Base-by-base conservation (phyloP, 768 basidiomycete species). In the Collybiopsis luxurians region DNA sequence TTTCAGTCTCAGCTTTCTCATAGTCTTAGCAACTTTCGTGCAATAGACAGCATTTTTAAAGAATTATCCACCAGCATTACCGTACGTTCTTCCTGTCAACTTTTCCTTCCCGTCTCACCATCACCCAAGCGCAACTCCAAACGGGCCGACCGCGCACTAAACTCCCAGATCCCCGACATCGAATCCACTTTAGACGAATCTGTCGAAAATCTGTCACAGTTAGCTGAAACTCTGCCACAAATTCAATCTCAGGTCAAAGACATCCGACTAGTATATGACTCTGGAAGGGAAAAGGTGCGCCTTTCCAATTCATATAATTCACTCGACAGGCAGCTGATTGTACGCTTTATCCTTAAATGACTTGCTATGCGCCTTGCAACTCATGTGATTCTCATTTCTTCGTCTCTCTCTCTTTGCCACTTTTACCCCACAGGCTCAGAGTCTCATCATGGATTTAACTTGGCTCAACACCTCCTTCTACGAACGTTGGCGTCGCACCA, bases 391-490 rank as follows among this genome's bases (percentile, higher is more conserved):
- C 11, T 12, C n/a, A 7, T 44, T 44, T 17, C 42, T 19, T 5
- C 42, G n/a, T 44, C 31, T 27, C 7, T 28, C n/a, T 21, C 36
- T 21, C 36, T 11, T 26, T n/a, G 11, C 23, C n/a, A 13, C 12
- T 28, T 4, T 15, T 43, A 28, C 12, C 19, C 39, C 55, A 17
- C 60, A 91, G 89, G 90, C 90, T 9, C 76, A 80, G 62, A 70
- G 75, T 5, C 81, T 92, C 17, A 82, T 85, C n/a, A 67, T 69
- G 2, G 85, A 85, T 53, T 73, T 92, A 43, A 77, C 76, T 53
- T 92, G 89, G 89, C 76, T 90, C 23, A 90, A 91, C 66, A 90
- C 86, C 0, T 85, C 87, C 47, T 85, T 89, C 67, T 86, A 87
- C 56, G 84, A 86, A 66, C 86, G 89, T 12, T 87, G 86, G 82